Conservation (phyloP, 2,329 filamentous ascomycete genomes). For the Plectosphaerella sp. region DNA sequence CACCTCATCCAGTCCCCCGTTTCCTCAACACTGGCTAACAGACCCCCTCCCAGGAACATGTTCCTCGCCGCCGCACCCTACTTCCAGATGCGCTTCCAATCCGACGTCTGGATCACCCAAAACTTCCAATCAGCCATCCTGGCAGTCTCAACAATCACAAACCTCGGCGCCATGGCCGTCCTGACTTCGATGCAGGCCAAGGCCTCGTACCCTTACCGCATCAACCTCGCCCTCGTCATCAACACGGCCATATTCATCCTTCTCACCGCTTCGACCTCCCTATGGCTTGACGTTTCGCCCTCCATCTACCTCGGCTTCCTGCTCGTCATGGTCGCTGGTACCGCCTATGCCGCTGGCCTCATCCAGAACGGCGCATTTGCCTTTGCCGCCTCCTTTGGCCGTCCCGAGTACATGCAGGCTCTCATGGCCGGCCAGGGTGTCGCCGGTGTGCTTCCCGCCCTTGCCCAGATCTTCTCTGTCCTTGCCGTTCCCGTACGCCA, state of each 20-base stretch:
- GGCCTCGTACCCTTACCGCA: constrained; percentile 85
- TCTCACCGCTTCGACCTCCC: constrained; percentile 73
- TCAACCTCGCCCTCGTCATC: constrained; percentile 70
- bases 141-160: constrained; percentile 80
- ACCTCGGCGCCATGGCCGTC: constrained; percentile 69
- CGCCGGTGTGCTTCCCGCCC: constrained; percentile 81
- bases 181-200: constrained; percentile 75
- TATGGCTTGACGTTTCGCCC: constrained; percentile 59
- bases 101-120: constrained; percentile 64
- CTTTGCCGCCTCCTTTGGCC: constrained; percentile 79
- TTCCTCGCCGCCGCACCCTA: constrained; percentile 93
- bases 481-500: constrained; percentile 49
- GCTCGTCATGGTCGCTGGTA: constrained; percentile 73
- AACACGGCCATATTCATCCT: constrained; percentile 74
- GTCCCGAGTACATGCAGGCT: constrained; percentile 87
- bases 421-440: constrained; percentile 95
- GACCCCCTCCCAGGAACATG: constrained; percentile 71
- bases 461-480: constrained; percentile 83
- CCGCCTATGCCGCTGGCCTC: constrained; percentile 75
- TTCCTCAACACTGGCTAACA: neutral
- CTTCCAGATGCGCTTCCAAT: constrained; percentile 77
- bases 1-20: too few species aligned
- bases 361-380: constrained; percentile 95
- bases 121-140: constrained; percentile 91
- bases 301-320: constrained; percentile 74